Conservation (phyloP, 2,329 filamentous ascomycete genomes). For the Salinomyces thailandicus region DNA sequence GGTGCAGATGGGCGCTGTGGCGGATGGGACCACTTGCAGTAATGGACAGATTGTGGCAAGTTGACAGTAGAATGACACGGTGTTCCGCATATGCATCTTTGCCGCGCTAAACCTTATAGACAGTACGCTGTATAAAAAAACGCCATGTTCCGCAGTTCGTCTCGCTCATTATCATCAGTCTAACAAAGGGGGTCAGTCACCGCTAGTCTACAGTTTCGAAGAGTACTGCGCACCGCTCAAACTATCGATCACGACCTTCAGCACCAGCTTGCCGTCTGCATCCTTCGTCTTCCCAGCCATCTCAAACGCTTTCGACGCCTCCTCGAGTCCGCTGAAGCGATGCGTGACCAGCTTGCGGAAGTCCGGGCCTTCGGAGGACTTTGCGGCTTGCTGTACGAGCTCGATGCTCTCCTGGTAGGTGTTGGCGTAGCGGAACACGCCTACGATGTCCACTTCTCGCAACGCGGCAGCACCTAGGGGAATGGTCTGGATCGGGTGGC, state of each 20-base stretch:
- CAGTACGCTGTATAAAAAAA: too few relatives aligned
- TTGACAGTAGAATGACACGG: too few relatives aligned
- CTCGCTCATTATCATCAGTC: too few relatives aligned
- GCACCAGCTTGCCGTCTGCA: constrained; percentile 55
- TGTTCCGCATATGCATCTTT: too few relatives aligned
- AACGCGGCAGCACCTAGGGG: constrained; percentile 62
- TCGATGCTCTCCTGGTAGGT: constrained; percentile 62
- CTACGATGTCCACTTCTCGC: constrained; percentile 67
- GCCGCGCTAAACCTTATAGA: too few relatives aligned
- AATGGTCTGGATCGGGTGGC: constrained; percentile 63
- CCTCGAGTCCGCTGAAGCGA: constrained; percentile 53
- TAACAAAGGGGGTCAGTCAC: too few relatives aligned
- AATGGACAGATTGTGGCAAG: constrained; percentile 19
- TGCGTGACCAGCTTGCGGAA: constrained; percentile 66
- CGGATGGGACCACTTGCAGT: constrained; percentile 20
- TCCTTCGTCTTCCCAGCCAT: constrained; percentile 60
- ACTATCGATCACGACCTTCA: constrained; percentile 56
- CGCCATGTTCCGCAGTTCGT: too few relatives aligned
- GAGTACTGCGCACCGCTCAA: constrained; percentile 4
- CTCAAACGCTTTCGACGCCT: constrained; percentile 55
- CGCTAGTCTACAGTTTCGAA: constrained; percentile 5
- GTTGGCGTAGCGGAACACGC: constrained; percentile 67
- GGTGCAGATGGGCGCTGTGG: constrained; percentile 24
- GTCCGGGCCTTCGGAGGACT: constrained; percentile 44
- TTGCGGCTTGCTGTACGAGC: constrained; percentile 39